Evolutionary conservation across 2,329 filamentous ascomycete genomes (phyloP), one percentile per base, ranked within the genome.

Genomic region (Akanthomyces uredinophilus): DNA sequence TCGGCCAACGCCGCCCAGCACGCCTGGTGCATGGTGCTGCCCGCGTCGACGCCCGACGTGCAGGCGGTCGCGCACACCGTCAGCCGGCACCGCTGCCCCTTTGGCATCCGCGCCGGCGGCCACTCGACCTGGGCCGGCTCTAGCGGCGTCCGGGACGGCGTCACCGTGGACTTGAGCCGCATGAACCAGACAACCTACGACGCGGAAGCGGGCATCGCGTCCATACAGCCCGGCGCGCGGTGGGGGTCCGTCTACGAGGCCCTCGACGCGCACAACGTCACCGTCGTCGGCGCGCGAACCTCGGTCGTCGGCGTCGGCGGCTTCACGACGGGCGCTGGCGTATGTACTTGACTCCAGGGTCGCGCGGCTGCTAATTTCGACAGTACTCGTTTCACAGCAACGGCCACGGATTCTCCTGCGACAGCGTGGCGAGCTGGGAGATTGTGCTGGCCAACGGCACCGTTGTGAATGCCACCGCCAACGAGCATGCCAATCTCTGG

Each of bases 281-380:
- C 73, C 3, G 77, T 79, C 0, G 71, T 76, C 0, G 80, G 81
- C 1, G 80, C 78, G 3, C 74, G 81, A 18, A 73, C 74, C 5
- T 70, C 74, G 1, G 67, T 69, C 22, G 69, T 74, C 5, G 72
- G 72, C 14, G 70, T 73, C 2, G 68, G 68, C 8, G 71, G 72
- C 1, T 69, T 72, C 39, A 66, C 68, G 2, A 68, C 70, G 16
- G 71, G 71, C 13, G 70, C 67, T 58, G 65, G 67, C 44, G 62
- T 69, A 64, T 62, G 64, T 14, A 64, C 65, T 41, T 6, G 5
- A 2, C 32, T 11, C 22, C 60, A 11, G 64, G 1, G 4, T 0
- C 1, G 3, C 3, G 3, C 35, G 1, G n/a, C 18, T n/a, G 46
- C 32, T 50, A 13, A 47, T 37, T 49, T 47, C 4, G 20, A 13